phyloP scores from a whole-genome alignment of 768 basidiomycete species.

The Xerocomellus chrysenteron region DNA sequence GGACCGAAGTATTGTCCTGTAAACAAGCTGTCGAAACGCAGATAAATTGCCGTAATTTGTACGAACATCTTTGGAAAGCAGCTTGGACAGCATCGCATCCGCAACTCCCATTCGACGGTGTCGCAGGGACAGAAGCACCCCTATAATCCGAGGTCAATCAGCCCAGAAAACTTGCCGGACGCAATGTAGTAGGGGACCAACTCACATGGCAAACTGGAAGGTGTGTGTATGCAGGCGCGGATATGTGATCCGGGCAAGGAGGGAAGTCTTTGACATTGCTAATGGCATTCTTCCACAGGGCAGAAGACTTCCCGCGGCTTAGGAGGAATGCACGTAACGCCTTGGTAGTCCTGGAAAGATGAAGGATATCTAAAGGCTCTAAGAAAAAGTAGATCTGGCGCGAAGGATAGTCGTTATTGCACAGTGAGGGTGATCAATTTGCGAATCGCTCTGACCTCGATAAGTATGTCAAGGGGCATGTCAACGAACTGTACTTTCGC shows the following conservation, averaged over 20 bases:
- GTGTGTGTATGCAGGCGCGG: slow-evolving; percentile 29
- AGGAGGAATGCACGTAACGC: slow-evolving; percentile 29
- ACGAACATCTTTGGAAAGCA: slow-evolving; percentile 13
- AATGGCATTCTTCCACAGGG: slow-evolving; percentile 30
- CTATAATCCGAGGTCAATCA: background rate
- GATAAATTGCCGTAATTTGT: background rate
- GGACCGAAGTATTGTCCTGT: slow-evolving; percentile 1
- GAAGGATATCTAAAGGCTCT: slow-evolving; percentile 33
- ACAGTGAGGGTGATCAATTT: background rate
- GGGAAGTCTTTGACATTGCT: slow-evolving; percentile 24
- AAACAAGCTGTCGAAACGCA: background rate
- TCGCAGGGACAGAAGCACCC: slow-evolving; percentile 13
- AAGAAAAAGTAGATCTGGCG: slow-evolving; percentile 25
- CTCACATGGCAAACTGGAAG: slow-evolving; percentile 34
- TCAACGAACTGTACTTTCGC: background rate
- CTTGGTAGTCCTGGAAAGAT: slow-evolving; percentile 33
- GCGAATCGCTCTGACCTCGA: slow-evolving; percentile 9
- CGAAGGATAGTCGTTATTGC: background rate
- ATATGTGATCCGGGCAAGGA: slow-evolving; percentile 25
- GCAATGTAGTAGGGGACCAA: background rate
- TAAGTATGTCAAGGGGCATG: slow-evolving; percentile 12
- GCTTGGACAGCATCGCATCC: slow-evolving; percentile 8
- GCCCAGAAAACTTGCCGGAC: background rate
- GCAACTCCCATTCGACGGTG: slow-evolving; percentile 12
- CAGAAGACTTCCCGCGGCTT: slow-evolving; percentile 11